Evolutionary conservation across 441 rosid species (phyloP), one percentile per base, ranked within the genome.

Genomic region (Croton setiger): DNA sequence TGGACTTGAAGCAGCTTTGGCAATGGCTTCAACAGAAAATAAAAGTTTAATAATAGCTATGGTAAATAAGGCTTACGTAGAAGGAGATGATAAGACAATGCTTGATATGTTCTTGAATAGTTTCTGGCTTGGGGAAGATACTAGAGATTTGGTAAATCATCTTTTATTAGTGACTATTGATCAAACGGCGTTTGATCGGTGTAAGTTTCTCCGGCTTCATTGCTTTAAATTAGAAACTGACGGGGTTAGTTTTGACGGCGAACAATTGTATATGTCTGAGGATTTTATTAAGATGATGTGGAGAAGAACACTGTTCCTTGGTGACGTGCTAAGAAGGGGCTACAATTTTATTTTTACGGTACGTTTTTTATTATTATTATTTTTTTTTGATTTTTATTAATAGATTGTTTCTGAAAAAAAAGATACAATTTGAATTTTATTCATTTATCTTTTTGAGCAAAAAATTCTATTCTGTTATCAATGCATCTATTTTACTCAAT

Each of bases 201-300:
- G 87, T 71, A 81, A 44, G 62, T 81, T 83, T 49, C 75, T 76
- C 51, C 67, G 81, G 67, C 78, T 85, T 31, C 87, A 83, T 51
- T 85, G 89, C 43, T 83, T 83, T 73, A 78, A 56, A 13, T 79
- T 83, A 4, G 72, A 74, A 27, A 76, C 79, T 14, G 72, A 72
- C n/a, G 84, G 75, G 1, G 85, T 72, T 0, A 75, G 48, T 7
- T 75, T 71, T 8, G 79, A 67, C 4, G 65, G 76, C 6, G 87
- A 85, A 73, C 52, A 77, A 17, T 27, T 81, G 12, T 81, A 75
- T 62, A 85, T 81, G 85, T 75, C 89, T 0, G 44, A 67, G 14
- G 87, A 72, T 13, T 85, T 83, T 58, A 62, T 83, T 39, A 78
- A 58, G 64, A 83, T 85, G 89, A 85, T 79, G 84, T 83, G 89